These are phyloP conservation scores for Osmanthus fragrans DNA, from an alignment of 257 asterid species.

Conservation along the genomic window DNA sequence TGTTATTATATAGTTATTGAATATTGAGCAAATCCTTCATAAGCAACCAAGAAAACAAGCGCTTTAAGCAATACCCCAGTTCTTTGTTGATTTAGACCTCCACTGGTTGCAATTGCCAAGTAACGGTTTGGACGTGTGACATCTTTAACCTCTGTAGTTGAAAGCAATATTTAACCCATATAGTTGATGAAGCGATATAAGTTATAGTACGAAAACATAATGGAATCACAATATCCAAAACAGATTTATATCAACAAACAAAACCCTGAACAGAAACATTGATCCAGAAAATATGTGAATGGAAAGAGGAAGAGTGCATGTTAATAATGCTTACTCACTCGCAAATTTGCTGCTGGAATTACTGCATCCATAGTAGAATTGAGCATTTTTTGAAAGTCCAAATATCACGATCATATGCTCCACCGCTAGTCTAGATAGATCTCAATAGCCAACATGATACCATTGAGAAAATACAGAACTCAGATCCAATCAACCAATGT, in stretches of 20 bases:
- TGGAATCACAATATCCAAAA: constrained; percentile 12
- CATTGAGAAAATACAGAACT: constrained; percentile 36
- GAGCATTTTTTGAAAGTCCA: constrained; percentile 75
- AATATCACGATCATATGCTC: constrained; percentile 57
- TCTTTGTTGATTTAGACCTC: constrained; percentile 98
- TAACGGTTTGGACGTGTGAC: constrained; percentile 63
- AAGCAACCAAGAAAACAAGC: not conserved
- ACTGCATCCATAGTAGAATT: constrained; percentile 74
- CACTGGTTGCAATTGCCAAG: constrained; percentile 90
- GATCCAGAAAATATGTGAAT: constrained; percentile 9
- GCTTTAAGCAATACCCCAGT: constrained; percentile 70
- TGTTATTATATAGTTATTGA: constrained; percentile 7
- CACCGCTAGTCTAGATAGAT: constrained; percentile 69
- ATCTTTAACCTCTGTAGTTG: constrained; percentile 60
- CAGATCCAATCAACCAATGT: constrained; percentile 40
- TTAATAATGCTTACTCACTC: constrained; percentile 40
- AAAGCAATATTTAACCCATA: constrained; percentile 15
- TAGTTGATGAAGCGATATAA: not conserved
- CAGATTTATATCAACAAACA: constrained; percentile 15
- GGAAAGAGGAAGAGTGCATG: not conserved
- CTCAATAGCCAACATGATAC: constrained; percentile 40
- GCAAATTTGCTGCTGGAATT: constrained; percentile 66
- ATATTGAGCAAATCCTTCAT: constrained; percentile 12
- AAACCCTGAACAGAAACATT: constrained; percentile 1
- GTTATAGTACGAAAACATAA: not conserved